Percentiles rank a stretch among this genome's conserved stretches.
Conservation (phyloP, 2,329 filamentous ascomycete genomes). For the Fusarium xyrophilum region DNA sequence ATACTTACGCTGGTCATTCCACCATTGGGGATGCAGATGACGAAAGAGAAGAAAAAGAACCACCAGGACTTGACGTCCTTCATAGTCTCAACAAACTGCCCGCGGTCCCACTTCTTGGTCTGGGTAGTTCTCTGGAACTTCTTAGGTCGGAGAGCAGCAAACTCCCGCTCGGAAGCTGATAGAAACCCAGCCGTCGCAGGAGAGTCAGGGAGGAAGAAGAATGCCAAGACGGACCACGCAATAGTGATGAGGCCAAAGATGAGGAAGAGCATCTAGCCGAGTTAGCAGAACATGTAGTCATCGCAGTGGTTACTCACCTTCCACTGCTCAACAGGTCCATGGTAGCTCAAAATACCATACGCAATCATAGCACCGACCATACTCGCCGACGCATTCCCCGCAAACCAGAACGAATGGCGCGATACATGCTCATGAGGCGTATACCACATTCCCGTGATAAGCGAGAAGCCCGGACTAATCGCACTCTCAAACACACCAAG, state of each 20-base stretch:
- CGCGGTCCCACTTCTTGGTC: constrained; percentile 4
- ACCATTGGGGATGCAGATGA: constrained; percentile 13
- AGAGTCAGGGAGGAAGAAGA: constrained; percentile 8
- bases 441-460: constrained; percentile 18
- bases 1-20: neutral
- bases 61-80: constrained; percentile 10
- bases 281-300: no score
- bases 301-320: no score
- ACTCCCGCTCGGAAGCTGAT: constrained; percentile 3
- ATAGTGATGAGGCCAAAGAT: constrained; percentile 11
- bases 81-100: constrained; percentile 4
- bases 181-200: neutral
- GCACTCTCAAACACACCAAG: constrained; percentile 12
- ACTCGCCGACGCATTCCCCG: constrained; percentile 8
- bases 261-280: neutral
- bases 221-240: neutral
- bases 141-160: neutral
- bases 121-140: constrained; percentile 18
- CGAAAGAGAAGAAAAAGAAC: constrained; percentile 17
- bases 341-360: neutral
- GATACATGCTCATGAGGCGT: constrained; percentile 7
- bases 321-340: constrained; percentile 1
- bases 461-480: constrained; percentile 1
- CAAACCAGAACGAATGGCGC: constrained; percentile 13
- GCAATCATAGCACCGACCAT: constrained; percentile 15